These are phyloP conservation scores for Trypanosoma vivax DNA, from an alignment of 208 protist species.

Conservation along the genomic window DNA sequence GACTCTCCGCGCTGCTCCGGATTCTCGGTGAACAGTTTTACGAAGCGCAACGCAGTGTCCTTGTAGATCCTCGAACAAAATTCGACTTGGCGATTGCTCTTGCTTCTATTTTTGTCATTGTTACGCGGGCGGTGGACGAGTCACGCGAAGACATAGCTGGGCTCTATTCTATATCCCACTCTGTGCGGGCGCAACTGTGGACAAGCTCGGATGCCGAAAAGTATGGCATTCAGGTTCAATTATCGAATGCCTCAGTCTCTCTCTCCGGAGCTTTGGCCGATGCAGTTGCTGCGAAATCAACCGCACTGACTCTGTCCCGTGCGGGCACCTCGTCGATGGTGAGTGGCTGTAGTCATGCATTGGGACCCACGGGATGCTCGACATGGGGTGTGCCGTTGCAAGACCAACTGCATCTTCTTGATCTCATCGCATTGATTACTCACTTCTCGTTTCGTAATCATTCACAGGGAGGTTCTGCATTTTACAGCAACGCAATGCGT, in stretches of 20 bases:
- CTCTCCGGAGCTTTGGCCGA: constrained; percentile 38
- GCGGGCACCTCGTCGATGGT: no score
- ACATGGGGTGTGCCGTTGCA: constrained; percentile 9
- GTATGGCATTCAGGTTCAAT: constrained; percentile 30
- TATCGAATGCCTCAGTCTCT: constrained; percentile 27
- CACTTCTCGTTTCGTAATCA: constrained; percentile 57
- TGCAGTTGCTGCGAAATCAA: constrained; percentile 9
- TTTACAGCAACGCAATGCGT: constrained; percentile 32
- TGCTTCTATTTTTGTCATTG: constrained; percentile 50
- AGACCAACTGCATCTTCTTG: constrained; percentile 39
- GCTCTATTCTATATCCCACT: constrained; percentile 26
- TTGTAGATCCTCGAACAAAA: constrained; percentile 47
- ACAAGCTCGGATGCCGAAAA: constrained; percentile 34
- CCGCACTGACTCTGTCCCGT: background rate
- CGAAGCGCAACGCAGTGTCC: constrained; percentile 34
- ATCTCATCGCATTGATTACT: constrained; percentile 44
- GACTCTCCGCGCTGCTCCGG: constrained; percentile 33
- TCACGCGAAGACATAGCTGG: constrained; percentile 46
- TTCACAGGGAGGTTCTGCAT: constrained; percentile 12
- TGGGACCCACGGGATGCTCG: no score
- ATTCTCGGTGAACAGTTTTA: constrained; percentile 29
- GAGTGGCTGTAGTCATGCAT: no score
- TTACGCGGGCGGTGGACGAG: constrained; percentile 51
- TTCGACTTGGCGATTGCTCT: constrained; percentile 44
- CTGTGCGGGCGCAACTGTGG: constrained; percentile 33